phyloP scores from a whole-genome alignment of 2,329 filamentous ascomycete genomes.

The Ophiosphaerella herpotricha region DNA sequence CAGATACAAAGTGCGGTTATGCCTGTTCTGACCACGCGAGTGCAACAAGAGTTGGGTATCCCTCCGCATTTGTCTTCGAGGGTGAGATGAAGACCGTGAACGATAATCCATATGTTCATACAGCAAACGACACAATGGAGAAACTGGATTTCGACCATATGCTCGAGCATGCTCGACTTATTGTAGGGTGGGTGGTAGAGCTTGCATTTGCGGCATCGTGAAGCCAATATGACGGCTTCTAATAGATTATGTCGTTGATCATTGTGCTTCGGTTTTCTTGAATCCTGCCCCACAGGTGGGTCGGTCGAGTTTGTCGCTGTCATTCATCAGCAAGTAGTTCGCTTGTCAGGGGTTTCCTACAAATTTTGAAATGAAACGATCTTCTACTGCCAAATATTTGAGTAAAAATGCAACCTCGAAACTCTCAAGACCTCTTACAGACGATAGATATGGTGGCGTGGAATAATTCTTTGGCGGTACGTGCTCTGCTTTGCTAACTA shows the following conservation, averaged over 20 bases:
- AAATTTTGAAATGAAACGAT: too few species aligned
- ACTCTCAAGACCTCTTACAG: too few species aligned
- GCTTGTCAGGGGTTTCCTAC: too few species aligned
- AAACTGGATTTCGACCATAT: conserved; percentile 83
- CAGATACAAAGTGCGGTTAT: conserved; percentile 85
- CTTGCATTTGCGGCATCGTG: conserved; percentile 73
- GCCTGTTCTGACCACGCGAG: conserved; percentile 76
- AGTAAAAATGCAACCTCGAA: too few species aligned
- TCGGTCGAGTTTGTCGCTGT: too few species aligned
- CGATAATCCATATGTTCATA: conserved; percentile 71
- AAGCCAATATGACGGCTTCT: conserved; percentile 17
- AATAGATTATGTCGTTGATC: too few species aligned
- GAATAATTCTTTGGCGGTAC: background rate
- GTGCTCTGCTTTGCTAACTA: background rate
- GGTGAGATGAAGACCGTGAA: conserved; percentile 57
- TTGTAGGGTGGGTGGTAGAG: conserved; percentile 79
- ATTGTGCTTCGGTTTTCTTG: too few species aligned
- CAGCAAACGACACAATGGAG: conserved; percentile 69
- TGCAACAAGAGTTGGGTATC: conserved; percentile 72
- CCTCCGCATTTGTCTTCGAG: conserved; percentile 75
- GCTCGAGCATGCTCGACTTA: conserved; percentile 84
- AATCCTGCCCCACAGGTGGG: too few species aligned
- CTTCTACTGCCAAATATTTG: too few species aligned
- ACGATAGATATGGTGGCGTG: background rate
- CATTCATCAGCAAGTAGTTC: too few species aligned